A percentile compares a stretch with the other conserved stretches of the same genome.
Conservation (phyloP, 768 basidiomycete genomes). For the Podaxis rugospora region DNA sequence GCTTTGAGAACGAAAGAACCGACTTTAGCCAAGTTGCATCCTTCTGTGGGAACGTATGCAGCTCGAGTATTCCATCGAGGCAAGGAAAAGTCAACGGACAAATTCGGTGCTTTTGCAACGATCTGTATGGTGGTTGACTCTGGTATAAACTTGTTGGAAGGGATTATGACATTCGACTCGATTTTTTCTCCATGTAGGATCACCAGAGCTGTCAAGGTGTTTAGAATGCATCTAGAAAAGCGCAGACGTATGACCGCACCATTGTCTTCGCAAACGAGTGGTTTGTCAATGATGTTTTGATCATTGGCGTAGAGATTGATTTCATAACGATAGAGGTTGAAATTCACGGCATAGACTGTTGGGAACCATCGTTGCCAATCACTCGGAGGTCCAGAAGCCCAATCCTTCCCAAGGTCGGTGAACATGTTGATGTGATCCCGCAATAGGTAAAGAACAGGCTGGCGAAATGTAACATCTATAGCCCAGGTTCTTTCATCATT, state of each 20-base stretch:
- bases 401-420: constrained; percentile 89
- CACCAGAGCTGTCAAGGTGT: constrained; percentile 58
- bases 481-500: constrained; percentile 76
- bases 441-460: constrained; percentile 72
- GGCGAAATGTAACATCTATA: constrained; percentile 65
- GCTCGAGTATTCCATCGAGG: constrained; percentile 90
- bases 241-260: constrained; percentile 36
- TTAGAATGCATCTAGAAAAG: background rate
- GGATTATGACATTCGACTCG: constrained; percentile 48
- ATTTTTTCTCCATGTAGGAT: constrained; percentile 57
- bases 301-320: constrained; percentile 88
- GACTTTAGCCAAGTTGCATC: constrained; percentile 59
- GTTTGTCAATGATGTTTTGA: constrained; percentile 94
- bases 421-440: constrained; percentile 95
- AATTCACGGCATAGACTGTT: constrained; percentile 64
- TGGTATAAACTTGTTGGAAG: constrained; percentile 70
- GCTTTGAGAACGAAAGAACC: constrained; percentile 55
- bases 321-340: constrained; percentile 72
- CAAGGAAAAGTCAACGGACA: constrained; percentile 56
- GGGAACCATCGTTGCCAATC: constrained; percentile 85
- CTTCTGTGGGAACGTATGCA: constrained; percentile 57
- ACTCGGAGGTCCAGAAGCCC: constrained; percentile 77
- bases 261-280: constrained; percentile 77
- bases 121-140: constrained; percentile 67
- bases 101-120: constrained; percentile 50